A percentile compares a stretch with the other conserved stretches of the same genome.
Evolutionary conservation across 352 stramenopile species (phyloP).

Genomic region (Blastocystis sp.): DNA sequence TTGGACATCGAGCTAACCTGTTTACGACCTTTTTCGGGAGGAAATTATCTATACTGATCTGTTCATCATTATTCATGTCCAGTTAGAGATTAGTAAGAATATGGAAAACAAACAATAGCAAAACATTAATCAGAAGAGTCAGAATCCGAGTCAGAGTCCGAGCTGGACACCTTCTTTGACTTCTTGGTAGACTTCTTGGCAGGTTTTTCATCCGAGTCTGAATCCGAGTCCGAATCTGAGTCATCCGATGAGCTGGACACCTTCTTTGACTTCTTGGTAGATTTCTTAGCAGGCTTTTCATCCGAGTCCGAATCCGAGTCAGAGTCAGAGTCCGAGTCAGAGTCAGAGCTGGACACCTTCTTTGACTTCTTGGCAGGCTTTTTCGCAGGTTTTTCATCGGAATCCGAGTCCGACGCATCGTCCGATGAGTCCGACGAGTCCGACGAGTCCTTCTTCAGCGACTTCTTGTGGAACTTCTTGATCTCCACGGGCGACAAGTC

Average conservation of each 20-base stretch:
- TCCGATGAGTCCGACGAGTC: not conserved
- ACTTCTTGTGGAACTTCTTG: conserved; percentile 49
- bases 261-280: conserved; percentile 4
- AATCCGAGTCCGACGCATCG: not conserved
- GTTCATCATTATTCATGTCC: too few relatives aligned
- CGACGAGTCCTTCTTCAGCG: conserved; percentile 3
- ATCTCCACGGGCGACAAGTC: not conserved
- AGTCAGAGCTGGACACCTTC: not conserved
- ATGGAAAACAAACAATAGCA: not conserved
- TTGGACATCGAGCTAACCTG: not conserved
- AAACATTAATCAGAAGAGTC: not conserved
- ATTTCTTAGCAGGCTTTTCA: not conserved
- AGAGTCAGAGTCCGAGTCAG: not conserved
- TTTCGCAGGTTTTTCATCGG: not conserved
- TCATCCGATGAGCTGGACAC: not conserved
- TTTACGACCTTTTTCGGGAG: too few relatives aligned
- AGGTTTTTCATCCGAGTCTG: not conserved
- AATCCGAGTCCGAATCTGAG: not conserved
- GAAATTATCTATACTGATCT: too few relatives aligned
- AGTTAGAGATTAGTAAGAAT: not conserved
- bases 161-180: not conserved
- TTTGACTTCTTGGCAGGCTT: not conserved
- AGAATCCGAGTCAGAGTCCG: not conserved
- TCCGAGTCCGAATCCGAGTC: conserved; percentile 22
- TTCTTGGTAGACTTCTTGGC: not conserved